phyloP scores from a whole-genome alignment of 192 early-diverging fungal species.

The Chytriomyces hyalinus region DNA sequence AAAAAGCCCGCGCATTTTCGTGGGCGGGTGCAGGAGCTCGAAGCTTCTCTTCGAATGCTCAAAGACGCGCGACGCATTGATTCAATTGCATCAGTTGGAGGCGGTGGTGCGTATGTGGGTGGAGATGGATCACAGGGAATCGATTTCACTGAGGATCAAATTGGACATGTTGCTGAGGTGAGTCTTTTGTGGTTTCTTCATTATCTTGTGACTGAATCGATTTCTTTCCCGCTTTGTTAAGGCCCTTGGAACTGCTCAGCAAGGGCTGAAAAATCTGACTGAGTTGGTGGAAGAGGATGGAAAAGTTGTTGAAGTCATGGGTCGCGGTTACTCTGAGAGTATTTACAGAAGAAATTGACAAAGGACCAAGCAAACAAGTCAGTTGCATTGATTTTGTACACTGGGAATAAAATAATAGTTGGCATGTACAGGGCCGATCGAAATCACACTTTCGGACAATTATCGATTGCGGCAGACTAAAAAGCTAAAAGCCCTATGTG shows the following conservation, averaged over 20 bases:
- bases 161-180: constrained; percentile 21
- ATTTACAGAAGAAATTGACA: constrained; percentile 2
- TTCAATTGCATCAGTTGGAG: constrained; percentile 28
- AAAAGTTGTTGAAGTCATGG: constrained; percentile 44
- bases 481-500: no score
- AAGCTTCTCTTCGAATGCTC: constrained; percentile 77
- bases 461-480: no score
- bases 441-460: no score
- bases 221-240: constrained; percentile 34
- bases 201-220: neutral
- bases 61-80: constrained; percentile 58
- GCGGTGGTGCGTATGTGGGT: no score
- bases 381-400: no score
- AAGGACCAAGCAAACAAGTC: no score
- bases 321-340: constrained; percentile 41
- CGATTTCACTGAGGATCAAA: constrained; percentile 53
- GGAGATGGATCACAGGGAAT: constrained; percentile 3
- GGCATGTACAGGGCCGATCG: no score
- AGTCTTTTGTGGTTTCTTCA: neutral
- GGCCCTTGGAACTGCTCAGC: constrained; percentile 63
- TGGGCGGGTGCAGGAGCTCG: constrained; percentile 81
- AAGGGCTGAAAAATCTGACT: constrained; percentile 72
- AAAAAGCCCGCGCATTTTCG: constrained; percentile 79
- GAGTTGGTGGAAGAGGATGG: constrained; percentile 68
- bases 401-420: no score